Evolutionary conservation across 441 rosid genomes (phyloP), one percentile per base, ranked within the genome.

Genomic region (Adansonia gregorii): DNA sequence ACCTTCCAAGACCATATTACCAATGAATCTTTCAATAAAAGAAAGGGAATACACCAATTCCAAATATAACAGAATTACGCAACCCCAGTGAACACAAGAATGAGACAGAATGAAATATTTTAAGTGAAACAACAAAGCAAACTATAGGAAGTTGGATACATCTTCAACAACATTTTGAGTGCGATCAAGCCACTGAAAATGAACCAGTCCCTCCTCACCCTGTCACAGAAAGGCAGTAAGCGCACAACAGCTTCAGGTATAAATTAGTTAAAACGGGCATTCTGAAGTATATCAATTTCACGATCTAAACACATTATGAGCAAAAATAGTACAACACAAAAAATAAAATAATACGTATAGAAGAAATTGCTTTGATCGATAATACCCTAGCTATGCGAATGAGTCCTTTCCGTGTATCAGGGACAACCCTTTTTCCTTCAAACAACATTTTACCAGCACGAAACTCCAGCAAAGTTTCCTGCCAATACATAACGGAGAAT

Each of bases 101-200:
- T 35, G 46, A 15, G 68, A 51, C 12, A 15, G 12, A 69, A 49
- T n/a, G 19, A 52, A 52, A 52, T 31, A 14, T 51, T 51, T 14
- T 15, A 35, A 72, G 17, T n/a, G 5, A 72, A 9, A 9, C 27
- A 54, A 35, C 6, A 54, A 48, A 70, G 49, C 20, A 72, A 72
- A 54, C 58, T n/a, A 72, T 54, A 54, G 27, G 12, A 56, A 72
- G 45, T 10, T 79, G 97, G 97, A 94, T 95, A 95, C 98, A 78
- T 94, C 98, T 89, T 95, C 97, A 10, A 92, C 83, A 35, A 58
- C 88, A 85, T 88, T 89, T 60, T 41, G 89, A 75, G 59, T 41
- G 59, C 98, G 94, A 88, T 93, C 99, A 80, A 94, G 88, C 99
- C 99, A 95, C 88, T 88, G 97, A 86, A 94, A 91, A 84, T 95